Conservation (phyloP, 805 yeast genomes). For the Scheffersomyces lignosus region DNA sequence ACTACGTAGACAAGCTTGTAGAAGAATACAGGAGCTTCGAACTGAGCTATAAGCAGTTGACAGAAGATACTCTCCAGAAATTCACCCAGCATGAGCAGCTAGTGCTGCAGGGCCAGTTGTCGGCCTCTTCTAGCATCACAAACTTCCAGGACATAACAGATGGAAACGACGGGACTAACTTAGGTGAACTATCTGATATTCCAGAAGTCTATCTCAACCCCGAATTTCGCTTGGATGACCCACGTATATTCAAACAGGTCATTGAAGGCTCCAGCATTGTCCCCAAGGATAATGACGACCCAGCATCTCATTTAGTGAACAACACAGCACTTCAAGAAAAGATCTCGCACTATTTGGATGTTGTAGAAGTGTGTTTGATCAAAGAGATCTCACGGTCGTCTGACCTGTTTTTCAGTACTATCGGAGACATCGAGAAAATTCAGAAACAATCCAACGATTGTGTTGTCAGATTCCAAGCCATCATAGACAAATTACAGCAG, state of each 20-base stretch:
- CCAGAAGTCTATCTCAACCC: conserved; percentile 70
- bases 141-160: conserved; percentile 5
- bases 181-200: conserved; percentile 33
- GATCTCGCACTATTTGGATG: conserved; percentile 78
- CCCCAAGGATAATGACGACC: conserved; percentile 22
- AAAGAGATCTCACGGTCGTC: conserved; percentile 84
- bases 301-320: conserved; percentile 40
- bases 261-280: conserved; percentile 56
- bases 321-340: conserved; percentile 69
- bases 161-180: conserved; percentile 7
- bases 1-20: conserved; percentile 17
- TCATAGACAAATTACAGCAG: conserved; percentile 46
- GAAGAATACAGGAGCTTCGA: conserved; percentile 38
- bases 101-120: conserved; percentile 13
- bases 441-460: conserved; percentile 55
- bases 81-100: conserved; percentile 16
- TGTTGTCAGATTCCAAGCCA: conserved; percentile 42
- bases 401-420: conserved; percentile 77
- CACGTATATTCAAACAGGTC: conserved; percentile 76
- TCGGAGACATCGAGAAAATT: conserved; percentile 73
- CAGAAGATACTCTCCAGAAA: conserved; percentile 36
- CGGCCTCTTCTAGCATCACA: conserved; percentile 8
- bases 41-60: conserved; percentile 35
- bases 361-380: conserved; percentile 78
- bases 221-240: conserved; percentile 82